Conservation (phyloP, 2,329 filamentous ascomycete species). For the Bipolaris zeicola region DNA sequence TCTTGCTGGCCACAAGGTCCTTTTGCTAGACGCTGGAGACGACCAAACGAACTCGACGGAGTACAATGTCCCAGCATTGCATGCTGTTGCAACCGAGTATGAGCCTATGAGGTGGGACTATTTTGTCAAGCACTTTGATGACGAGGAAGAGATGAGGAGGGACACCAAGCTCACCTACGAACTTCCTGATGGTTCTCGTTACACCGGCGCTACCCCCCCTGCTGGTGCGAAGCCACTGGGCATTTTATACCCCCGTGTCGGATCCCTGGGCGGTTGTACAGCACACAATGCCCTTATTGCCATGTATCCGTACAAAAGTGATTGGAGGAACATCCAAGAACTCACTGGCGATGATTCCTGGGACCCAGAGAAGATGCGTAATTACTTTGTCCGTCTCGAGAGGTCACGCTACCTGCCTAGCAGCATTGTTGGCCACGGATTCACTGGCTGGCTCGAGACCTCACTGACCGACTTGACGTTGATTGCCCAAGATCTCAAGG, state of each 20-base stretch:
- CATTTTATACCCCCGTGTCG: constrained; percentile 62
- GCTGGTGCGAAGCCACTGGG: constrained; percentile 57
- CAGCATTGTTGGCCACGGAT: constrained; percentile 59
- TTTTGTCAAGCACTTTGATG: constrained; percentile 64
- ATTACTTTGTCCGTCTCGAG: constrained; percentile 61
- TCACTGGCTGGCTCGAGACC: constrained; percentile 61
- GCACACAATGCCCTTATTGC: constrained; percentile 65
- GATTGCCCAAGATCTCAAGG: constrained; percentile 58
- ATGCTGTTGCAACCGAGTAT: constrained; percentile 60
- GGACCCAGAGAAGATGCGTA: constrained; percentile 65
- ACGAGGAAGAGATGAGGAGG: constrained; percentile 56
- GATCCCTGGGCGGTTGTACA: constrained; percentile 62
- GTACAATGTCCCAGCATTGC: constrained; percentile 59
- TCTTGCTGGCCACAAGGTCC: constrained; percentile 60
- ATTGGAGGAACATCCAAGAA: constrained; percentile 62
- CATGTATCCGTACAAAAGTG: constrained; percentile 61
- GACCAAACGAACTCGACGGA: constrained; percentile 58
- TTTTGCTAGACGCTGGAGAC: constrained; percentile 64
- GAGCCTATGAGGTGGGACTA: constrained; percentile 64
- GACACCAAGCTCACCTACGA: constrained; percentile 62
- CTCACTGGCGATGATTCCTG: constrained; percentile 65
- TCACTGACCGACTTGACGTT: constrained; percentile 57
- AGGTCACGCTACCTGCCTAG: constrained; percentile 57
- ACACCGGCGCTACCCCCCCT: constrained; percentile 60
- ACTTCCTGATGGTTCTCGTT: constrained; percentile 40